A percentile compares a stretch with the other conserved stretches of the same genome.
Evolutionary conservation across 2,329 filamentous ascomycete genomes (phyloP).

Genomic region (Penicillium thymicola): DNA sequence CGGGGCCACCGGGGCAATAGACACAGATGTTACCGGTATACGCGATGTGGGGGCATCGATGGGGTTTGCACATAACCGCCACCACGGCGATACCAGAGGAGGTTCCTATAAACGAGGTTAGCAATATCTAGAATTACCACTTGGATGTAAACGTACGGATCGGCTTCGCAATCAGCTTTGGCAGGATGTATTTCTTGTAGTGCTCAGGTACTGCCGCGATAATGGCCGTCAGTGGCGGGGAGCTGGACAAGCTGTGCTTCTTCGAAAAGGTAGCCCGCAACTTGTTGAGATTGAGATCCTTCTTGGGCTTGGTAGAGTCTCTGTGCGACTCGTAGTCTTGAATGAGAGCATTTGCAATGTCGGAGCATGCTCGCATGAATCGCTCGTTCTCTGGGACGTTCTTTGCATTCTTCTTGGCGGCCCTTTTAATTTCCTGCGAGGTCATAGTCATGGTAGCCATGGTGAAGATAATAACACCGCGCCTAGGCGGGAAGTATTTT

Average conservation of each 20-base stretch:
- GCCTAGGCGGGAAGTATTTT: background rate
- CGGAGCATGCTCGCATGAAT: conserved; percentile 88
- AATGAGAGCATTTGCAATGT: conserved; percentile 89
- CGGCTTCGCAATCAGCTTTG: conserved; percentile 93
- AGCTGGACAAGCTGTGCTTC: conserved; percentile 83
- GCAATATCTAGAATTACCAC: background rate
- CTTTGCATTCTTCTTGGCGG: conserved; percentile 65
- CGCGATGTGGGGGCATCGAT: conserved; percentile 94
- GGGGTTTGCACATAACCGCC: conserved; percentile 99
- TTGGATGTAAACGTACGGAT: conserved; percentile 60
- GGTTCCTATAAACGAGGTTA: conserved; percentile 59
- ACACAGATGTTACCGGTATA: conserved; percentile 99
- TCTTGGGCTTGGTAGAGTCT: conserved; percentile 68
- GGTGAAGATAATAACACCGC: conserved; percentile 29
- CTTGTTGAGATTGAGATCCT: conserved; percentile 89
- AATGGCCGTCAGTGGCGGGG: conserved; percentile 91
- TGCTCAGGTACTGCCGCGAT: conserved; percentile 98
- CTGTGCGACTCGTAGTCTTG: conserved; percentile 85
- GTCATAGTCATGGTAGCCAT: conserved; percentile 64
- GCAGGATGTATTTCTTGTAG: conserved; percentile 98
- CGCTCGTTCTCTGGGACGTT: conserved; percentile 91
- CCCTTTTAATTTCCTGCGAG: conserved; percentile 52
- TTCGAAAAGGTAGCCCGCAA: conserved; percentile 83
- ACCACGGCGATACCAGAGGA: conserved; percentile 97
- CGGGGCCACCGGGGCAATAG: conserved; percentile 94